Base-by-base conservation (phyloP, 495 filamentous ascomycete genomes). In the Letharia columbiana region DNA sequence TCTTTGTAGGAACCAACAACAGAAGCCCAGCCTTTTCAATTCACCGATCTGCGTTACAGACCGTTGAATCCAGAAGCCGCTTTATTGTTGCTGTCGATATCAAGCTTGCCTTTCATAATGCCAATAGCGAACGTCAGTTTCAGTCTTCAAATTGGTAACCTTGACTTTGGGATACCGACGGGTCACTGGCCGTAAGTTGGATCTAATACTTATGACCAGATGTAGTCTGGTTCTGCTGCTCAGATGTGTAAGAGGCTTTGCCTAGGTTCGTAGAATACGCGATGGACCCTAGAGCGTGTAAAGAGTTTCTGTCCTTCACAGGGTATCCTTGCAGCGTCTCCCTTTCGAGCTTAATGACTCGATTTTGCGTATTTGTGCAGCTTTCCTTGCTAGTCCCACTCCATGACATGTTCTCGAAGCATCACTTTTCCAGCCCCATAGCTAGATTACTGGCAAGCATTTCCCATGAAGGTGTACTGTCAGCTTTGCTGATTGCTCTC, bases 391-490 rank as follows among this genome's bases (percentile, higher is more conserved):
- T 20, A 12, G 33, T 37, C 13, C 28, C 33, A 35, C 18, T 57
- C 54, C 6, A 35, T 4, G 18, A 37, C 0, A 3, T 57, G 6
- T 54, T 54, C 45, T 7, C 33, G 6, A 35, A 18, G 33, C 33
- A 37, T 57, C 33, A 57, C 33, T 37, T 45, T 18, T 52, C 44
- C 39, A 59, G 5, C 3, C 67, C 67, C 20, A 54, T 37, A 42
- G 56, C 74, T 63, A 80, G 63, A 59, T 74, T 78, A 63, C 82
- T 81, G 33, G 82, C 82, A 35, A 86, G 71, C 63, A 81, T 78
- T 64, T 84, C 80, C 78, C 83, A 82, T 45, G 73, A 76, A 17
- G 75, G 60, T 40, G 80, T 78, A 20, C 76, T 81, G 50, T 79
- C 74, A 23, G 75, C 76, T 59, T 83, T 77, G 35, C 81, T 77